Conservation (phyloP, 148 eudicot genomes). For the Silene conica region DNA sequence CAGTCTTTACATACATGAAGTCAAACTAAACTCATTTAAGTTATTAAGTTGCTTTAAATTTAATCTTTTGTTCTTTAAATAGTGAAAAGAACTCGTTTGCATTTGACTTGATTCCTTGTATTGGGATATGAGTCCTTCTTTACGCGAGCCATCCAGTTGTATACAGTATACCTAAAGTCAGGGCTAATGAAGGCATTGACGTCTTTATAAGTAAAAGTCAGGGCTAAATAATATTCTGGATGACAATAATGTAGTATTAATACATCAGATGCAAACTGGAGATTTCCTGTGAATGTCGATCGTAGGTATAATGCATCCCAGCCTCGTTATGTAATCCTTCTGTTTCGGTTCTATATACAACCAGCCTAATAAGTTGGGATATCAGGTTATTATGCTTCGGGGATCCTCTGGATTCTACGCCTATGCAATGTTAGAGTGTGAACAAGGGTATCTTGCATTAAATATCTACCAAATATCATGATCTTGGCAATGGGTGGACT, state of each 20-base stretch:
- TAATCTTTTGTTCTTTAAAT: no score
- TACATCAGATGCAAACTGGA: conserved; percentile 11
- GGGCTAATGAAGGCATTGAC: no score
- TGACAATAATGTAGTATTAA: no score
- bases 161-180: no score
- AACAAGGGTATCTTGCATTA: conserved; percentile 35
- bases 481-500: conserved; percentile 95
- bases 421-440: conserved; percentile 43
- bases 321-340: neutral
- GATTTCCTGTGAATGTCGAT: conserved; percentile 47
- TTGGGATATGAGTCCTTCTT: no score
- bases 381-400: conserved; percentile 47
- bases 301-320: conserved; percentile 30
- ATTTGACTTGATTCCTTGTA: no score
- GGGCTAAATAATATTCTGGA: no score
- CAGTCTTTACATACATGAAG: conserved; percentile 25
- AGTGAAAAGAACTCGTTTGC: no score
- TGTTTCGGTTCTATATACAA: neutral
- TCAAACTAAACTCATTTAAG: conserved; percentile 4
- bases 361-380: neutral
- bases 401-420: conserved; percentile 52
- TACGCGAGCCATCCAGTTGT: no score
- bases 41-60: no score
- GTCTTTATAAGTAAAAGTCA: no score
- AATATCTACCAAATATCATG: conserved; percentile 49